Base-by-base conservation (phyloP, 371 early-diverging fungal species). In the Lichtheimia ramosa region DNA sequence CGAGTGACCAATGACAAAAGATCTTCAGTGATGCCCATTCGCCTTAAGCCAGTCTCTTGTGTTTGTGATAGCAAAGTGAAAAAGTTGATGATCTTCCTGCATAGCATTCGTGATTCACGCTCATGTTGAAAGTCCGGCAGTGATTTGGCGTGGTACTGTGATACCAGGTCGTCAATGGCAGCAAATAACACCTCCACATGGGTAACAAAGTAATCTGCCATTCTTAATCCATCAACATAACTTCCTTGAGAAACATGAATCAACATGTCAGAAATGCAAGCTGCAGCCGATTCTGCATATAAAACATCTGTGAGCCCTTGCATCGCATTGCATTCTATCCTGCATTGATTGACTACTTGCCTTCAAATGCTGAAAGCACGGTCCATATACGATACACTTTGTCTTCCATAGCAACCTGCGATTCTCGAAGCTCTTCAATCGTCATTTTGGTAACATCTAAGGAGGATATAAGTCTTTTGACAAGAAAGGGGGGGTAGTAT, bases 201-300 rank as follows among this genome's bases (percentile, higher is more conserved):
- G 49, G 85, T 83, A 46, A 98, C 91, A 70, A 98, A 96, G 57
- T 85, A 86, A 65, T 89, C 92, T 0, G 96, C 96, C 85, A 94
- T 92, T 56, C 88, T 77, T 16, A 96, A 83, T 23, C 95, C 95
- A 43, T 95, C 93, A 13, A 84, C 74, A 69, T 90, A 93, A 48
- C 84, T 77, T 23, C 90, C 89, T 62, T 90, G 90, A 24, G 96
- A 93, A 8, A 97, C 92, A 66, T 95, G 92, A 42, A 95, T 70
- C 27, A 98, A 75, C 94, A 97, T 98, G 56, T 95, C 95, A 3
- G 96, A 95, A 56, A 98, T 97, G 73, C 96, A 96, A 8, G 95
- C 94, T 20, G 98, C 97, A 3, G 96, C 89, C 7, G 96, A 94
- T 66, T 97, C 98, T 77, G 55, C n/a, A 25, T 7, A 8, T 13